Conservation (phyloP, 768 basidiomycete genomes). For the Phallus indusiatus region DNA sequence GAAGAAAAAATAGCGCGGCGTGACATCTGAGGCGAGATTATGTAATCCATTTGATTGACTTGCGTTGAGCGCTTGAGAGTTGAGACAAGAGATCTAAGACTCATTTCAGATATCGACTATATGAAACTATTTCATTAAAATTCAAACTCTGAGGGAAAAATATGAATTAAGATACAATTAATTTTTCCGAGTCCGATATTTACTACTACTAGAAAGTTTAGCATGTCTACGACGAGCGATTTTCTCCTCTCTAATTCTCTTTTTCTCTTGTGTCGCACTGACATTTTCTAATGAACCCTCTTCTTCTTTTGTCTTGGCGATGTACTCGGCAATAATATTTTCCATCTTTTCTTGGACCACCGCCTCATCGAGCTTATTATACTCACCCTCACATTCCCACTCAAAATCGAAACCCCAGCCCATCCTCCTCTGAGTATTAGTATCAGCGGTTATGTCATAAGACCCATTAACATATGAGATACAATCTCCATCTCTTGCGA, state of each 20-base stretch:
- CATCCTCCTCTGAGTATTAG: conserved; percentile 22
- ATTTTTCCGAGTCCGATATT: no score
- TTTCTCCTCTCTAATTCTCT: conserved; percentile 36
- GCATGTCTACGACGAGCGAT: conserved; percentile 15
- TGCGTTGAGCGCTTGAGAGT: no score
- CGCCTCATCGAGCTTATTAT: conserved; percentile 16
- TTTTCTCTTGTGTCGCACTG: conserved; percentile 66
- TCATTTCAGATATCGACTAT: no score
- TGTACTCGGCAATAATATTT: conserved; percentile 46
- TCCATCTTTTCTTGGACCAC: conserved; percentile 62
- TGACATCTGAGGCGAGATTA: not conserved
- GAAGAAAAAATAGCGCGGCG: not conserved
- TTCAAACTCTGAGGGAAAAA: no score
- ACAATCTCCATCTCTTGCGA: not conserved
- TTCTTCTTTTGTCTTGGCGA: conserved; percentile 32
- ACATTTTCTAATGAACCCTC: conserved; percentile 46
- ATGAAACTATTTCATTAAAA: no score
- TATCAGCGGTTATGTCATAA: conserved; percentile 8
- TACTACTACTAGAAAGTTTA: no score
- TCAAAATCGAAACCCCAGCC: conserved; percentile 87
- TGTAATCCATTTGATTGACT: not conserved
- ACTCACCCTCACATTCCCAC: conserved; percentile 32
- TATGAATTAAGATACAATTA: not conserved
- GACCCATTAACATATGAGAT: conserved; percentile 7
- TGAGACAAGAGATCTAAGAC: not conserved